Conservation (phyloP, 73 alveolate genomes). For the Durusdinium trenchii region DNA sequence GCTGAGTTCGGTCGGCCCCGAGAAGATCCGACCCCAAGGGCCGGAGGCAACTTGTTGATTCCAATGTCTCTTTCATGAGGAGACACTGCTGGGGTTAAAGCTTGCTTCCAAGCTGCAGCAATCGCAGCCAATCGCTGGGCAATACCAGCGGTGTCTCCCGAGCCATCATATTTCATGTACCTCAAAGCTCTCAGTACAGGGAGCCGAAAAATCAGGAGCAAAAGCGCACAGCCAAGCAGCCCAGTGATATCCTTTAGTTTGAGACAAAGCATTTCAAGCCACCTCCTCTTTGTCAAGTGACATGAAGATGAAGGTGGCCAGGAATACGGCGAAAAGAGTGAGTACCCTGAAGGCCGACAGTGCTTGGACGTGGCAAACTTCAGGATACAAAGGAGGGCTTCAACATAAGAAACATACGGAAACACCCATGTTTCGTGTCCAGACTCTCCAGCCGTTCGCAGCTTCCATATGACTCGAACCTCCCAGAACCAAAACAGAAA, state of each 20-base stretch:
- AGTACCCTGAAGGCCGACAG: background rate
- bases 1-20: background rate
- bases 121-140: slow-evolving; percentile 86
- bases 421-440: too few relatives aligned
- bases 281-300: background rate
- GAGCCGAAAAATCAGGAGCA: background rate
- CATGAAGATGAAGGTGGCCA: slow-evolving; percentile 68
- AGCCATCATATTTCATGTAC: slow-evolving; percentile 61
- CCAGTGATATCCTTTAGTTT: background rate
- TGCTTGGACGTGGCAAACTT: background rate
- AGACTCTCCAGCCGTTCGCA: too few relatives aligned
- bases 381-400: background rate
- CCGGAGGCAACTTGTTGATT: background rate
- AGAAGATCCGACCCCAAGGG: background rate
- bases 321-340: background rate
- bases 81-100: background rate
- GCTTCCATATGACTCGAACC: too few relatives aligned
- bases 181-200: background rate
- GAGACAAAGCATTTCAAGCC: background rate
- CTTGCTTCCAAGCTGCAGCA: background rate
- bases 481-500: too few relatives aligned
- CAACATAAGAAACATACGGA: too few relatives aligned
- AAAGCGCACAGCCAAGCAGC: background rate
- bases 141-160: background rate
- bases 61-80: background rate